These are phyloP conservation scores for Saturnispora serradocipensis DNA, from an alignment of 805 yeast genomes.

Conservation along the genomic window DNA sequence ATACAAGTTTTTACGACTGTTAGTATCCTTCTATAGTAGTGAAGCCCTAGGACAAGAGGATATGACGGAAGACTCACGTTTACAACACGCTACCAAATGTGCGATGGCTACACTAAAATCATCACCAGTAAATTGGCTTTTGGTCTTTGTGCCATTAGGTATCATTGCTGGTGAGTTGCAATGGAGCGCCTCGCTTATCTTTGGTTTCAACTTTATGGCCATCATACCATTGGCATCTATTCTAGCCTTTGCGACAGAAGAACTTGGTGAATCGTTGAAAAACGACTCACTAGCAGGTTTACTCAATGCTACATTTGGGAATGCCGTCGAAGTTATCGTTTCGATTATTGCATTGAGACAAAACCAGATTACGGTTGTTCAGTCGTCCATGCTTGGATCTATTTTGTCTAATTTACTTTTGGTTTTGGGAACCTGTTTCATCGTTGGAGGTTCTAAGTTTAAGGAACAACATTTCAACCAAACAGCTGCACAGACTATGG, in stretches of 20 bases:
- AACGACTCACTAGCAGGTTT: slow-evolving; percentile 93
- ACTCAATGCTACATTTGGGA: slow-evolving; percentile 94
- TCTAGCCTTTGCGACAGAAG: slow-evolving; percentile 89
- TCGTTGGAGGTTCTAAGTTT: slow-evolving; percentile 85
- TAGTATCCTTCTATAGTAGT: not conserved
- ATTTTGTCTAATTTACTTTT: slow-evolving; percentile 79
- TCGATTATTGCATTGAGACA: slow-evolving; percentile 80
- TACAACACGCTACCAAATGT: not conserved
- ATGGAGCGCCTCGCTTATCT: slow-evolving; percentile 47
- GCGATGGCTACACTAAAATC: slow-evolving; percentile 16
- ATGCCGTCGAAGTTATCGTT: slow-evolving; percentile 94
- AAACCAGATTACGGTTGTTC: slow-evolving; percentile 88
- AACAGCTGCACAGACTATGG: slow-evolving; percentile 97
- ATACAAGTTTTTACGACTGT: too few species aligned
- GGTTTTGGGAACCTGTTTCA: slow-evolving; percentile 91
- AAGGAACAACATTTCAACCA: slow-evolving; percentile 84
- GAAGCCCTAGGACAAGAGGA: not conserved
- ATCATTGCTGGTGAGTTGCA: slow-evolving; percentile 55
- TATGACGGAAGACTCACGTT: not conserved
- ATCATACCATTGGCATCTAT: slow-evolving; percentile 89
- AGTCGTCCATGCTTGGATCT: slow-evolving; percentile 95
- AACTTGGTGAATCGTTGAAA: slow-evolving; percentile 64
- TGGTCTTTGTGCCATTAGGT: slow-evolving; percentile 86
- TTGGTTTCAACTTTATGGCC: slow-evolving; percentile 74
- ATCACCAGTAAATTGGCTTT: slow-evolving; percentile 60